phyloP scores from a whole-genome alignment of 1,139 yeast species.

The Debaryomycetaceae sp. region DNA sequence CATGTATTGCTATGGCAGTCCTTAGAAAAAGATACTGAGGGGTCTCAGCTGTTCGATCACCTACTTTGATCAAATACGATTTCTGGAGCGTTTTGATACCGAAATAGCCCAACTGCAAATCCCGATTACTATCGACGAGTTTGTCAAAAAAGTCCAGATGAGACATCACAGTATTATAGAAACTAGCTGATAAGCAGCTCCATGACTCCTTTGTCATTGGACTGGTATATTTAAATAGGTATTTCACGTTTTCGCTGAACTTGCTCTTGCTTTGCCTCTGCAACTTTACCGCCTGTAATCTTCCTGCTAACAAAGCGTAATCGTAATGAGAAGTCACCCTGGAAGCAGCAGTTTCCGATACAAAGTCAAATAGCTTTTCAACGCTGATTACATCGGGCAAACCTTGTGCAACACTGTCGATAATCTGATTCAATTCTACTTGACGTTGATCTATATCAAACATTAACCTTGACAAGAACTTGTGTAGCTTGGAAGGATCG shows the following conservation, averaged over 20 bases:
- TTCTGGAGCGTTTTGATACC: conserved; percentile 67
- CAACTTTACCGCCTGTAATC: conserved; percentile 34
- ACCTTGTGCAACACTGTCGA: conserved; percentile 19
- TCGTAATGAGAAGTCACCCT: conserved; percentile 45
- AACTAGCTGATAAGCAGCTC: conserved; percentile 20
- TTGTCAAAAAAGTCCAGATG: conserved; percentile 33
- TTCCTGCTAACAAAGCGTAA: conserved; percentile 45
- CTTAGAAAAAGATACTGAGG: conserved; percentile 90
- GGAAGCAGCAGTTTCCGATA: conserved; percentile 45
- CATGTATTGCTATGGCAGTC: conserved; percentile 86
- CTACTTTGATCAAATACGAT: conserved; percentile 67
- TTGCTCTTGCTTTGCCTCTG: conserved; percentile 22
- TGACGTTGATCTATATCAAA: conserved; percentile 17
- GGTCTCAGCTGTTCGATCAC: conserved; percentile 76
- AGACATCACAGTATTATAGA: conserved; percentile 27
- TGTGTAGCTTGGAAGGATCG: conserved; percentile 10
- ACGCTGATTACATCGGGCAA: conserved; percentile 32
- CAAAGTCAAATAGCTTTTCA: conserved; percentile 32
- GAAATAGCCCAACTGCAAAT: conserved; percentile 44
- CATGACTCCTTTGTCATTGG: conserved; percentile 12
- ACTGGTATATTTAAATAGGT: conserved; percentile 11
- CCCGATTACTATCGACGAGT: conserved; percentile 35
- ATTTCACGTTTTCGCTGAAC: conserved; percentile 33
- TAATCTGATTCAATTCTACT: conserved; percentile 20
- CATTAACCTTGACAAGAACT: conserved; percentile 14